Conservation (phyloP, 179 eudicot genomes). For the Spergularia azorica region DNA sequence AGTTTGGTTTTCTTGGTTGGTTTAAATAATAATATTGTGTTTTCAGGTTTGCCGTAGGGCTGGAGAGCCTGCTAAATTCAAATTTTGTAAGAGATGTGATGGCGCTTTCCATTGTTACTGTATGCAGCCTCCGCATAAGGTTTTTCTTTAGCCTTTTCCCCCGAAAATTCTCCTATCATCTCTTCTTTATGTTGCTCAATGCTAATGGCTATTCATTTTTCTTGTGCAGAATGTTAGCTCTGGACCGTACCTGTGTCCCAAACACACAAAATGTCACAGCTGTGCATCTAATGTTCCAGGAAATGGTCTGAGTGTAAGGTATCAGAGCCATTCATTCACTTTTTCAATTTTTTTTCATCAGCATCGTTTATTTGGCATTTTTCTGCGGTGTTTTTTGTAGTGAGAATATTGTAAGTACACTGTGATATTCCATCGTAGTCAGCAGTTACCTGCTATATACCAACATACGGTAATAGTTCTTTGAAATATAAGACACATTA, state of each 20-base stretch:
- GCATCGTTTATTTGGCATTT: neutral
- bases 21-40: neutral
- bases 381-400: neutral
- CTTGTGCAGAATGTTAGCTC: conserved; percentile 75
- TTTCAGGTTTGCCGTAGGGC: conserved; percentile 80
- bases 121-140: conserved; percentile 48
- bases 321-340: neutral
- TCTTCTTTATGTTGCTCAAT: neutral
- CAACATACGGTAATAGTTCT: neutral
- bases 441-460: neutral
- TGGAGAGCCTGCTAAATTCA: conserved; percentile 86
- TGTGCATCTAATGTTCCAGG: conserved; percentile 93
- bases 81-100: conserved; percentile 94
- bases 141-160: conserved; percentile 16
- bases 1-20: neutral
- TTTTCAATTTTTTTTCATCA: neutral
- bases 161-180: neutral
- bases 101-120: conserved; percentile 59
- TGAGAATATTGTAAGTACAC: neutral
- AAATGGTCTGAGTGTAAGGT: conserved; percentile 90
- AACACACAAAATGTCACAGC: conserved; percentile 96
- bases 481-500: neutral
- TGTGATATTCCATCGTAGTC: neutral
- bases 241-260: conserved; percentile 94
- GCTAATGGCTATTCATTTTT: conserved; percentile 15